These are phyloP conservation scores for Tubosaeta sp. DNA, from an alignment of 768 basidiomycete species.

Conservation along the genomic window DNA sequence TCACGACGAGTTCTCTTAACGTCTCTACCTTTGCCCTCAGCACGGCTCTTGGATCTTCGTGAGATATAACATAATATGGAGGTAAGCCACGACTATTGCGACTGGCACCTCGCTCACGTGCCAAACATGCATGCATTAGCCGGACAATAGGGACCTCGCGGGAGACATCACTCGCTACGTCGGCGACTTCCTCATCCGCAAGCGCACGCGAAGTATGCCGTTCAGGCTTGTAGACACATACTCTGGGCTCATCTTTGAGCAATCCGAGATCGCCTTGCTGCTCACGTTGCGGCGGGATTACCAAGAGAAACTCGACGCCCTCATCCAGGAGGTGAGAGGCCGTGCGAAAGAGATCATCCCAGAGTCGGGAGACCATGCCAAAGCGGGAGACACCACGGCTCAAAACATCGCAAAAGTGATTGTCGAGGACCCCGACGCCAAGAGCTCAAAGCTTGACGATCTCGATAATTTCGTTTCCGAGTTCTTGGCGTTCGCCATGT, in stretches of 20 bases:
- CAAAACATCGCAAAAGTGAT: too few species aligned
- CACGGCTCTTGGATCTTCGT: background rate
- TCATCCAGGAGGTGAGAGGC: background rate
- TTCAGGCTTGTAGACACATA: constrained; percentile 25
- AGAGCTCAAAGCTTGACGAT: background rate
- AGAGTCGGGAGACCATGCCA: too few species aligned
- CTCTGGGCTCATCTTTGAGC: constrained; percentile 19
- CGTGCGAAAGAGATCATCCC: background rate
- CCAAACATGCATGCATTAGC: too few species aligned
- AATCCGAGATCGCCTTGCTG: constrained; percentile 12
- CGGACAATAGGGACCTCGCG: constrained; percentile 3
- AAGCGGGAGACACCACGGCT: too few species aligned
- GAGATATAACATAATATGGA: constrained; percentile 1
- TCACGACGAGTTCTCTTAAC: too few species aligned
- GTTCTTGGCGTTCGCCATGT: constrained; percentile 25
- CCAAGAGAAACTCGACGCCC: background rate
- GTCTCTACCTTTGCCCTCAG: background rate
- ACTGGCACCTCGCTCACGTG: background rate
- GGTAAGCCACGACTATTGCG: background rate
- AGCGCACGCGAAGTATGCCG: constrained; percentile 16
- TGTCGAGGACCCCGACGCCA: constrained; percentile 2
- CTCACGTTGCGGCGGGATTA: constrained; percentile 16
- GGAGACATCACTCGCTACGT: constrained; percentile 14
- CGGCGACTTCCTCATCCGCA: constrained; percentile 11
- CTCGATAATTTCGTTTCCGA: constrained; percentile 12